Conservation (phyloP, 257 asterid genomes). For the Mitragyna speciosa region DNA sequence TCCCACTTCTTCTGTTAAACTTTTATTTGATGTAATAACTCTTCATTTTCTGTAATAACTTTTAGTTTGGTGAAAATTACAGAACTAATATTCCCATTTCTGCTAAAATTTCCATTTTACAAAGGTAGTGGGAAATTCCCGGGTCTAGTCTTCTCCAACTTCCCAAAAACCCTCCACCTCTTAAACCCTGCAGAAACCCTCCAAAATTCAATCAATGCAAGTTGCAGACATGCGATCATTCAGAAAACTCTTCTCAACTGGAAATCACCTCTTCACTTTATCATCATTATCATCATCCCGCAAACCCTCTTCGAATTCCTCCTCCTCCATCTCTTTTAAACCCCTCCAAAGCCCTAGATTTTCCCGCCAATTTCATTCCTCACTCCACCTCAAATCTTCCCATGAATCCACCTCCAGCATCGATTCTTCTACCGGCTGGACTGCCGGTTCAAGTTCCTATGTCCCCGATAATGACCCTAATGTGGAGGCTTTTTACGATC, state of each 20-base stretch:
- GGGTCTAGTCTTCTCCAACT: background rate
- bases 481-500: conserved; percentile 54
- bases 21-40: too few species aligned
- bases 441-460: conserved; percentile 21
- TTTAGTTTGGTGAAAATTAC: too few species aligned
- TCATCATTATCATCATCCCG: background rate
- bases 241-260: conserved; percentile 45
- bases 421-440: conserved; percentile 33
- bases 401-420: conserved; percentile 31
- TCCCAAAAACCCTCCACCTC: background rate
- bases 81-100: too few species aligned
- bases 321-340: conserved; percentile 23
- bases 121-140: conserved; percentile 8
- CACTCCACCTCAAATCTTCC: conserved; percentile 32
- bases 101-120: too few species aligned
- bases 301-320: conserved; percentile 20
- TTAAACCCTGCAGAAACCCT: background rate
- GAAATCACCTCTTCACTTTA: conserved; percentile 36
- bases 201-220: conserved; percentile 32
- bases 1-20: too few species aligned
- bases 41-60: too few species aligned
- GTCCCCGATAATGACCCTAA: conserved; percentile 16
- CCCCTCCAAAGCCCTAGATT: conserved; percentile 30
- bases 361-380: conserved; percentile 37
- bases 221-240: conserved; percentile 49